These are phyloP conservation scores for Gynostemma pentaphyllum DNA, from an alignment of 306 rosid species.

Conservation along the genomic window DNA sequence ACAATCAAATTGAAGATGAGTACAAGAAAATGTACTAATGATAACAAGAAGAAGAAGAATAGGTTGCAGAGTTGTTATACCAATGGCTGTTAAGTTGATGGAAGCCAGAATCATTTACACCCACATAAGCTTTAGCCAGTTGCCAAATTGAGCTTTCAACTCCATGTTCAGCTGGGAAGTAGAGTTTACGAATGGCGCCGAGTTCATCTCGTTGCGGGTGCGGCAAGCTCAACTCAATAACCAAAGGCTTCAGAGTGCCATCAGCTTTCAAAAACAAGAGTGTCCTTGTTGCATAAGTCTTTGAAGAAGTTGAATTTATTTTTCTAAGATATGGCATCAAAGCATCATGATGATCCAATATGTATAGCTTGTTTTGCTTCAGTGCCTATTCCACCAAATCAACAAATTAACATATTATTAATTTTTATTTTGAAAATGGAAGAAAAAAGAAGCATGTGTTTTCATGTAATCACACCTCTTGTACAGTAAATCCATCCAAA, in stretches of 20 bases:
- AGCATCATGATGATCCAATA: slow-evolving; percentile 68
- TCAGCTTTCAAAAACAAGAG: slow-evolving; percentile 46
- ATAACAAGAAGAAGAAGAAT: background rate
- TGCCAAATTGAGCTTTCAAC: slow-evolving; percentile 54
- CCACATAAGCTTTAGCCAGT: slow-evolving; percentile 73
- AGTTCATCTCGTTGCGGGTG: slow-evolving; percentile 38
- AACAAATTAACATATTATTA: background rate
- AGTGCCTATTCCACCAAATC: slow-evolving; percentile 41
- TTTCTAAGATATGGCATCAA: slow-evolving; percentile 53
- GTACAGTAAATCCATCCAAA: slow-evolving; percentile 44
- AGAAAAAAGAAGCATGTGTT: too few species aligned
- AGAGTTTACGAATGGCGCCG: slow-evolving; percentile 52
- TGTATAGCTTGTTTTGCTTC: slow-evolving; percentile 37
- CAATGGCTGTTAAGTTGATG: slow-evolving; percentile 79
- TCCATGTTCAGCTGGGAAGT: slow-evolving; percentile 43
- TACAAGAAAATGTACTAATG: too few species aligned
- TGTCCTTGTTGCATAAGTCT: slow-evolving; percentile 63
- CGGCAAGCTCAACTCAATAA: slow-evolving; percentile 69
- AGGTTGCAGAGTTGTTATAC: slow-evolving; percentile 15
- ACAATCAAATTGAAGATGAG: background rate
- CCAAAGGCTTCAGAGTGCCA: slow-evolving; percentile 65
- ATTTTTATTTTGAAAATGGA: too few species aligned
- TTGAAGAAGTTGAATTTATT: slow-evolving; percentile 51
- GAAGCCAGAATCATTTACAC: slow-evolving; percentile 48
- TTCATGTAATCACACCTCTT: too few species aligned